These are phyloP conservation scores for Solanum sitiens DNA, from an alignment of 257 asterid species.

Conservation along the genomic window DNA sequence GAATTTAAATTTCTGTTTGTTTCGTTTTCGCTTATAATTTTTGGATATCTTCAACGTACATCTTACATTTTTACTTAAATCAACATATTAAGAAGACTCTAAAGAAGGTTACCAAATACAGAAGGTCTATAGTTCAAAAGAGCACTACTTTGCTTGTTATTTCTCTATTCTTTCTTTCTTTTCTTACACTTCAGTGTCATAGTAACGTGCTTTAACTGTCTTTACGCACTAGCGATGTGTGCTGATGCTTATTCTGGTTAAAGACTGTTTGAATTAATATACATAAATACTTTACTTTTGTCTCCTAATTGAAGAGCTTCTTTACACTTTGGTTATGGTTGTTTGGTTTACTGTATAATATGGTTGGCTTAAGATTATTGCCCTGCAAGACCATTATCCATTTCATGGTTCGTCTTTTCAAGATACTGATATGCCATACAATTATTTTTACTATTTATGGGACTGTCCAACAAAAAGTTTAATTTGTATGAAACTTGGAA, in stretches of 20 bases:
- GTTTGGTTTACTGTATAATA: not conserved
- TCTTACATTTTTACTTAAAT: not conserved
- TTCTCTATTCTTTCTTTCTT: not conserved
- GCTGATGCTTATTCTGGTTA: not conserved
- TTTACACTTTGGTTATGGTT: not conserved
- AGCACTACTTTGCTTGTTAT: not conserved
- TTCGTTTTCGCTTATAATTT: not conserved
- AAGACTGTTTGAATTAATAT: not conserved
- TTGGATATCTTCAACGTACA: not conserved
- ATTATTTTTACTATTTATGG: not conserved
- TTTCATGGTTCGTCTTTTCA: not conserved
- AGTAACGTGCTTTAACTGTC: not conserved
- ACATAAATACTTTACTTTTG: not conserved
- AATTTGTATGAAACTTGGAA: not conserved
- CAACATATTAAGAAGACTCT: not conserved
- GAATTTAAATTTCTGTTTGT: not conserved
- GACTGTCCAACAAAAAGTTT: not conserved
- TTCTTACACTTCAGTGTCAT: not conserved
- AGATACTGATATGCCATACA: not conserved
- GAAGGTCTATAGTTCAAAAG: not conserved
- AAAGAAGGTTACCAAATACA: not conserved
- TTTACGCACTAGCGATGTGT: not conserved
- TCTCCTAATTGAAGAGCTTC: not conserved
- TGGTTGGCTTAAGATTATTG: not conserved
- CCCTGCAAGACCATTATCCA: not conserved